Evolutionary conservation across 208 protist species (phyloP).

Genomic region (Leishmania braziliensis): DNA sequence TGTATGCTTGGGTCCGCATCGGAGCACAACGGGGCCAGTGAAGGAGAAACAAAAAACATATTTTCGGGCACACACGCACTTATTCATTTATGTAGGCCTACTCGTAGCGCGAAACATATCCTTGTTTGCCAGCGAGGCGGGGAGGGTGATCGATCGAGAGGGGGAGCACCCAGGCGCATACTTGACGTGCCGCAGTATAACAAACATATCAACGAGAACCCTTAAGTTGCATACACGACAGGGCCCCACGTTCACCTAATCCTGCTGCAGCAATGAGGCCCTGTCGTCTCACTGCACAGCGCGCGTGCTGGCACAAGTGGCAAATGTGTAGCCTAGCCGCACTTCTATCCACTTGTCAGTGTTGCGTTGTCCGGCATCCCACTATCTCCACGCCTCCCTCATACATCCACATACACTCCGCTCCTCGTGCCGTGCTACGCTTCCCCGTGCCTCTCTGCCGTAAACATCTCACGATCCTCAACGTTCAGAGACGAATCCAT

Average conservation of each 20-base stretch:
- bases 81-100: too few species aligned
- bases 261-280: neutral
- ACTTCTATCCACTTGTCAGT: neutral
- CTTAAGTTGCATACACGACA: neutral
- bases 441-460: neutral
- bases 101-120: neutral
- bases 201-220: neutral
- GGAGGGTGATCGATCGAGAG: neutral
- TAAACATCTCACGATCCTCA: neutral
- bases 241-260: neutral
- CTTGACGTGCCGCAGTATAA: neutral
- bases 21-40: neutral
- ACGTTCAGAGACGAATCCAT: neutral
- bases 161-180: neutral
- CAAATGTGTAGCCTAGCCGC: neutral
- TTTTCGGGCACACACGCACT: neutral
- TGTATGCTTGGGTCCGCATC: neutral
- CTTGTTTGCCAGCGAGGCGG: neutral
- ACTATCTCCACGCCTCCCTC: neutral
- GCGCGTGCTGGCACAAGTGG: neutral
- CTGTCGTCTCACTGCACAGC: neutral
- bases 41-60: neutral
- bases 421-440: neutral
- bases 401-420: neutral
- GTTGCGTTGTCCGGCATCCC: neutral